A percentile compares a stretch with the other conserved stretches of the same genome.
These are phyloP conservation scores for Gracilaria domingensis DNA, from an alignment of 23 red algal genomes.

Conservation along the genomic window DNA sequence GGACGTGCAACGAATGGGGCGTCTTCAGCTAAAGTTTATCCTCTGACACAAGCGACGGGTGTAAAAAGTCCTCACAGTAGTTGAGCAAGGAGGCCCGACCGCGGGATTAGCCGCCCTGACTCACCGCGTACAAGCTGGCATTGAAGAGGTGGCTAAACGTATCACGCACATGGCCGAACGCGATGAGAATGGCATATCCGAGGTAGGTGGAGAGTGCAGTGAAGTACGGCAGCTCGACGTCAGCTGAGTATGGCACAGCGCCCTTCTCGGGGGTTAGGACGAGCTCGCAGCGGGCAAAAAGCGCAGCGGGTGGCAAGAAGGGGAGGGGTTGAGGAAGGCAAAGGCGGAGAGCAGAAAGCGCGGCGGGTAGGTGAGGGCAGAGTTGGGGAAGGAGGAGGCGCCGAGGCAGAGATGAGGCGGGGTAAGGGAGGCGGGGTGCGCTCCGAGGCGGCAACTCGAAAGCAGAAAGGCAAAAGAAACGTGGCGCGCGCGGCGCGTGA, in stretches of 20 bases:
- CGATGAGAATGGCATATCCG: conserved; percentile 86
- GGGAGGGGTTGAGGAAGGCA: too few species aligned
- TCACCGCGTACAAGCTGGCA: conserved; percentile 19
- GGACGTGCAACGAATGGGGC: conserved; percentile 88
- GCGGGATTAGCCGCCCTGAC: conserved; percentile 4
- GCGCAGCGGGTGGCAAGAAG: background rate
- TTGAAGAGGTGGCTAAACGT: conserved; percentile 31
- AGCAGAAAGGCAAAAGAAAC: too few species aligned
- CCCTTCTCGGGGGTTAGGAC: background rate
- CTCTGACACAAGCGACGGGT: conserved; percentile 91
- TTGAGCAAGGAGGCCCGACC: conserved; percentile 79
- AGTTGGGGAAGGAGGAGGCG: background rate
- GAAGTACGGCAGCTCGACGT: conserved; percentile 51
- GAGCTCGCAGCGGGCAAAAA: background rate
- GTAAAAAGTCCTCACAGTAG: conserved; percentile 99
- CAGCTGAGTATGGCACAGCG: background rate
- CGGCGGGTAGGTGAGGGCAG: background rate
- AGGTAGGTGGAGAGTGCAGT: conserved; percentile 81
- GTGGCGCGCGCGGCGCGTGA: background rate
- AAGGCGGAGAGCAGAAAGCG: too few species aligned
- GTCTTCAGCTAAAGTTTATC: conserved; percentile 91
- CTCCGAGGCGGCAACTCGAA: background rate
- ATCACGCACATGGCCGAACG: conserved; percentile 90
- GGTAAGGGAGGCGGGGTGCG: too few species aligned
- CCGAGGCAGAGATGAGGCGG: too few species aligned